Evolutionary conservation across 139 green algal species (phyloP).

Genomic region (Picochlorum sp.): DNA sequence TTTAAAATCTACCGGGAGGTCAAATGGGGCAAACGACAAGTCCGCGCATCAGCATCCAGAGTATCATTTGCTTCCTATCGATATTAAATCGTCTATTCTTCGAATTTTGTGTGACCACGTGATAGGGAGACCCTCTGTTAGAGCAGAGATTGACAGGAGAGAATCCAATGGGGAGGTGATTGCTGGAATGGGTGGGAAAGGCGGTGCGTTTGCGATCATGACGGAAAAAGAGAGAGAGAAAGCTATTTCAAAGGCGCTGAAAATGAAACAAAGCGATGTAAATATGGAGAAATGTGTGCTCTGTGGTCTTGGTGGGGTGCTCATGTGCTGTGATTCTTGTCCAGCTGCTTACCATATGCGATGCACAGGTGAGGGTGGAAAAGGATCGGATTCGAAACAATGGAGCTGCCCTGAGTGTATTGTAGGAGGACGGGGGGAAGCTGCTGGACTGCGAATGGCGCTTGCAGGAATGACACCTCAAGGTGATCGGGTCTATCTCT

Average conservation of each 20-base stretch:
- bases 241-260: slow-evolving; percentile 18
- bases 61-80: slow-evolving; percentile 37
- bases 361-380: slow-evolving; percentile 58
- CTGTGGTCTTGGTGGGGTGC: slow-evolving; percentile 61
- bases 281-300: slow-evolving; percentile 70
- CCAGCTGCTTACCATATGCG: slow-evolving; percentile 79
- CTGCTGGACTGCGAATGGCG: slow-evolving; percentile 39
- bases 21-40: not conserved
- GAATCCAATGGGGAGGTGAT: slow-evolving; percentile 41
- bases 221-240: slow-evolving; percentile 27
- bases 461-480: slow-evolving; percentile 5
- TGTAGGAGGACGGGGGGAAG: slow-evolving; percentile 50
- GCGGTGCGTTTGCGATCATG: slow-evolving; percentile 45
- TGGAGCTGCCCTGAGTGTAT: slow-evolving; percentile 66
- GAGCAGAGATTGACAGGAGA: slow-evolving; percentile 56
- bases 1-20: not conserved
- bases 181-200: slow-evolving; percentile 38
- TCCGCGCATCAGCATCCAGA: slow-evolving; percentile 23
- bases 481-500: slow-evolving; percentile 27
- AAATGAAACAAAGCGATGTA: slow-evolving; percentile 23
- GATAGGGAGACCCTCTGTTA: slow-evolving; percentile 42
- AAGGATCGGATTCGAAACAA: slow-evolving; percentile 36
- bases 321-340: slow-evolving; percentile 88
- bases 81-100: slow-evolving; percentile 40
- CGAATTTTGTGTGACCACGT: slow-evolving; percentile 40